These are phyloP conservation scores for Closterium sp. DNA, from an alignment of 139 green algal species.

Conservation along the genomic window DNA sequence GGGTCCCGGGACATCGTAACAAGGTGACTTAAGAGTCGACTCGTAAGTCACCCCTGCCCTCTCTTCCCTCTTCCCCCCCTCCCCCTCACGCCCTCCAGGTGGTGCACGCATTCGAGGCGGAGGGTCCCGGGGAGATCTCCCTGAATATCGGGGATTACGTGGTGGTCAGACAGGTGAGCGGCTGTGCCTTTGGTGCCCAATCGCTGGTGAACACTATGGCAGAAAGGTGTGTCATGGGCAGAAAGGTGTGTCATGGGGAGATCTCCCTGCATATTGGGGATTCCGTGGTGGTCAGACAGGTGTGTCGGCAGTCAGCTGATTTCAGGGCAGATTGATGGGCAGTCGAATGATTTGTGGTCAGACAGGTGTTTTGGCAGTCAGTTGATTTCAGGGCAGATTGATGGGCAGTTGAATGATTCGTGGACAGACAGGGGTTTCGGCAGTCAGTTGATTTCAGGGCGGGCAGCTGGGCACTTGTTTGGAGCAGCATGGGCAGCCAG, in stretches of 20 bases:
- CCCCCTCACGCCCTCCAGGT: conserved; percentile 9
- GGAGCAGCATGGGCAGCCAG: no score
- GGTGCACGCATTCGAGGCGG: conserved; percentile 34
- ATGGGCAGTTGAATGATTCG: background rate
- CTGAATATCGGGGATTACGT: conserved; percentile 27
- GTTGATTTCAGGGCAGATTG: background rate
- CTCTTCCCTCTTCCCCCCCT: background rate
- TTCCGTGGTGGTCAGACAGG: background rate
- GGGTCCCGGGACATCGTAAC: background rate
- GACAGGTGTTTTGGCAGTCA: background rate
- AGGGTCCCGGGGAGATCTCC: conserved; percentile 17
- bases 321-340: background rate
- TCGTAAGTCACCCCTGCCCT: background rate
- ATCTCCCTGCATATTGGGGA: background rate
- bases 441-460: no score
- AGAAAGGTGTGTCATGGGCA: no score
- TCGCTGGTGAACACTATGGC: no score
- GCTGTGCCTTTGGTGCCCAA: no score
- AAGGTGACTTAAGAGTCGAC: background rate
- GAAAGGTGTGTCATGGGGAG: background rate
- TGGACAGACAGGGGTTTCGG: background rate
- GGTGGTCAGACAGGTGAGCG: conserved; percentile 34
- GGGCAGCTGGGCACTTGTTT: background rate
- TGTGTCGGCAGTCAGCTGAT: background rate
- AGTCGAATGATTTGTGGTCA: background rate